A percentile compares a stretch with the other conserved stretches of the same genome.
These are phyloP conservation scores for Antarctomyces pellizariae DNA, from an alignment of 495 filamentous ascomycete genomes.

Conservation along the genomic window DNA sequence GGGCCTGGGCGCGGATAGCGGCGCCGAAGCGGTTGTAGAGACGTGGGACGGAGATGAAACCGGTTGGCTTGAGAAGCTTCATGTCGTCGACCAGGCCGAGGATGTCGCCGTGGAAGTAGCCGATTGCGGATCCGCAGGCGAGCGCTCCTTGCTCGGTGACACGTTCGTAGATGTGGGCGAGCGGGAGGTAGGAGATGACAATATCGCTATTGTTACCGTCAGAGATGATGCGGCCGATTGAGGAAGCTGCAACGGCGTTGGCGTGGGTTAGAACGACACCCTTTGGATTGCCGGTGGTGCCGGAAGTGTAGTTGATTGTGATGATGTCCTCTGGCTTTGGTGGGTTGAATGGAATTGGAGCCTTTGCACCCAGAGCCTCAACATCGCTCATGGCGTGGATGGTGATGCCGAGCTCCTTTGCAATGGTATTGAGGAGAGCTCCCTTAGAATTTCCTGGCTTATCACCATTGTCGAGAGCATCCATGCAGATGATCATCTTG, in stretches of 20 bases:
- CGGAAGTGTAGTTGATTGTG: constrained; percentile 96
- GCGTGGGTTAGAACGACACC: constrained; percentile 72
- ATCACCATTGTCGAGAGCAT: constrained; percentile 69
- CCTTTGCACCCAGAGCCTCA: constrained; percentile 50
- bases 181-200: constrained; percentile 67
- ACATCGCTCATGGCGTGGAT: constrained; percentile 55
- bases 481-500: constrained; percentile 75
- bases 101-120: constrained; percentile 91
- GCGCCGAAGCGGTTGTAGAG: constrained; percentile 81
- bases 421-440: constrained; percentile 49
- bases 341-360: constrained; percentile 39
- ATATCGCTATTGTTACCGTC: constrained; percentile 29
- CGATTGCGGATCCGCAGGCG: constrained; percentile 50
- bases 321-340: constrained; percentile 56
- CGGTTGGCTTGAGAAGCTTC: constrained; percentile 63
- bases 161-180: constrained; percentile 86
- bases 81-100: constrained; percentile 72
- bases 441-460: constrained; percentile 53
- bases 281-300: constrained; percentile 87
- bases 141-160: constrained; percentile 56
- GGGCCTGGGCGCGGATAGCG: constrained; percentile 52
- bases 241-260: constrained; percentile 53
- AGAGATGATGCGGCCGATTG: constrained; percentile 26
- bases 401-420: constrained; percentile 42
- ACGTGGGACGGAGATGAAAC: constrained; percentile 72